Base-by-base conservation (phyloP, 345 rosid species). In the Aurinia saxatilis region DNA sequence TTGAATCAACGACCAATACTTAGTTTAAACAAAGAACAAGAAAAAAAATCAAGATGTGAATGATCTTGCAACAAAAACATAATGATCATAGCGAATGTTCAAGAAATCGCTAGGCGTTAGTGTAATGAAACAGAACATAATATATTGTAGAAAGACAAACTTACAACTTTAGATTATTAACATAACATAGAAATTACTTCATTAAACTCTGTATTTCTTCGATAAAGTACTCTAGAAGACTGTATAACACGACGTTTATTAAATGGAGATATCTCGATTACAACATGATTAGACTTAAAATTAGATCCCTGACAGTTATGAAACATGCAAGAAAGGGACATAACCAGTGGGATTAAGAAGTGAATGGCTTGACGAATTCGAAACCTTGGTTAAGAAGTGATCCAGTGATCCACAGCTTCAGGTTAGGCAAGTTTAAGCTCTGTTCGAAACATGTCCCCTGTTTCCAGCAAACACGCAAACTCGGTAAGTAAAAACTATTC, bases 301-400 rank as follows among this genome's bases (percentile, higher is more conserved):
- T 50, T 52, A 52, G 73, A 60, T 42, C 27, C 4, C 6, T 52
- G 25, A 10, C 4, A 44, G 56, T 60, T 36, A 35, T 3, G 15
- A 60, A 60, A 42, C 67, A 60, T 51, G 29, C 16, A 42, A 47
- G 48, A 44, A 31, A 14, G 35, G 19, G 53, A 53, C 33, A 59
- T 9, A 34, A 39, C 8, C 52, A 40, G 7, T 2, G n/a, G 1
- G 46, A 58, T 50, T n/a, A n/a, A n/a, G n/a, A 57, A 59, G 49
- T 25, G 31, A 52, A 50, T 17, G 71, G 71, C 35, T 57, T 72
- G 63, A 72, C 11, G 50, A 73, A 75, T 67, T 91, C 86, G 52
- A 85, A 87, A 61, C 95, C 96, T 75, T 87, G 91, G 79, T 84
- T 85, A 34, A 88, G 57, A 58, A 91, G 80, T 44, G 93, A 84